These are phyloP conservation scores for Echites panduratus DNA, from an alignment of 257 asterid species.

Conservation along the genomic window DNA sequence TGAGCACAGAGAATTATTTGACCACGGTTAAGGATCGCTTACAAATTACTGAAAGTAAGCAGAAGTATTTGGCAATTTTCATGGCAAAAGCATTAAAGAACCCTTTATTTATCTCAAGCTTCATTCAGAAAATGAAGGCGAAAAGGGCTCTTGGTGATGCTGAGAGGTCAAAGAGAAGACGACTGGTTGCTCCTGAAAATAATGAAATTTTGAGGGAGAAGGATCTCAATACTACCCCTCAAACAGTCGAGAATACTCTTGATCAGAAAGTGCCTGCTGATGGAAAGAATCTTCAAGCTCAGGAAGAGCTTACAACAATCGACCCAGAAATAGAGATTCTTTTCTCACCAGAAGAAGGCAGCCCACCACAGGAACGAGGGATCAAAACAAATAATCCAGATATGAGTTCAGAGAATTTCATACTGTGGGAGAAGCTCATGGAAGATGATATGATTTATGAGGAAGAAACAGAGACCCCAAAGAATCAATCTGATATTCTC, in stretches of 20 bases:
- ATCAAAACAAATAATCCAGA: conserved; percentile 24
- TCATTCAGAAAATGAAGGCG: conserved; percentile 33
- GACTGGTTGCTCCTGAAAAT: conserved; percentile 13
- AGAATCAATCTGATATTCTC: conserved; percentile 33
- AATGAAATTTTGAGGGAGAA: not conserved
- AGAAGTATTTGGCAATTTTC: conserved; percentile 39
- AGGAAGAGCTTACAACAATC: conserved; percentile 34
- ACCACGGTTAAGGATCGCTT: conserved; percentile 44
- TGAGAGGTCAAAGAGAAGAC: conserved; percentile 18
- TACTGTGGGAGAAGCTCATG: conserved; percentile 86
- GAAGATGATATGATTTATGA: conserved; percentile 88
- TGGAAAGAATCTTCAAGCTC: conserved; percentile 13
- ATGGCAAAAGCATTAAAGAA: conserved; percentile 45
- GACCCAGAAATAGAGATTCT: conserved; percentile 39
- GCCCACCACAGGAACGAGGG: conserved; percentile 29
- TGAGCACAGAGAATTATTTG: conserved; percentile 34
- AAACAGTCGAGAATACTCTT: conserved; percentile 8
- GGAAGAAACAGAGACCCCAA: conserved; percentile 23
- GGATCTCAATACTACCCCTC: not conserved
- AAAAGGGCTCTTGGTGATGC: conserved; percentile 21
- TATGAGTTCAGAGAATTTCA: conserved; percentile 47
- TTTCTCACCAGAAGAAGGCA: conserved; percentile 38
- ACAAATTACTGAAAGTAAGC: conserved; percentile 37
- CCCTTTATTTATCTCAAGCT: conserved; percentile 37
- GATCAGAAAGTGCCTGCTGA: conserved; percentile 22